Evolutionary conservation across 2,329 filamentous ascomycete genomes (phyloP), one percentile per base, ranked within the genome.

Genomic region (Talaromyces sp.): DNA sequence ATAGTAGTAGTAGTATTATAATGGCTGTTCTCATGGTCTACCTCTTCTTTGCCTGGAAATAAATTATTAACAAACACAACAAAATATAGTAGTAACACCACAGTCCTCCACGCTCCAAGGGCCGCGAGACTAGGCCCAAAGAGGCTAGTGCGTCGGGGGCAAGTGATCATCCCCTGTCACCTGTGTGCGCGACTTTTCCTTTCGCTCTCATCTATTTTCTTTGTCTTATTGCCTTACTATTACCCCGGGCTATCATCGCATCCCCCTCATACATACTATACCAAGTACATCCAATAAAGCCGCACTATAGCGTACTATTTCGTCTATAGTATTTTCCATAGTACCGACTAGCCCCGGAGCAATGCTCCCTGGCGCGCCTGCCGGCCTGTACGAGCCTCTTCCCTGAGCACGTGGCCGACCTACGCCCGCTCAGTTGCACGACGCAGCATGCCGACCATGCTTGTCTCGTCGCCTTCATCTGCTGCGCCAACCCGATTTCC

Each of bases 401-500:
- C 23, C 18, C 44, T 47, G 42, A 58, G 56, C 56, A 58, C 56
- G 56, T 58, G 56, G 56, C 30, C 30, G 31, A 50, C 50, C 56
- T 51, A 28, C 56, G 5, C 7, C 56, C 31, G 36, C 56, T 50
- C 28, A 58, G 18, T 58, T 42, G 56, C 40, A 33, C 23, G 27
- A 14, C 28, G 18, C 18, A 42, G 50, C 51, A 62, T 62, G 61
- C 61, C 59, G 50, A 36, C 62, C 60, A 77, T 78, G 74, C 72
- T 77, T 68, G 70, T 74, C 63, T 77, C 76, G 31, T 78, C 76
- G 63, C 74, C 76, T 30, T 71, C 72, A 28, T 73, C 75, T 63
- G 70, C 72, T 62, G 71, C 74, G 57, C 68, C 69, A 59, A 64
- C 70, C 31, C 28, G 18, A 30, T 50, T 47, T 50, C 30, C 53